Conservation (phyloP, 345 rosid species). For the Schrenkiella parvula region DNA sequence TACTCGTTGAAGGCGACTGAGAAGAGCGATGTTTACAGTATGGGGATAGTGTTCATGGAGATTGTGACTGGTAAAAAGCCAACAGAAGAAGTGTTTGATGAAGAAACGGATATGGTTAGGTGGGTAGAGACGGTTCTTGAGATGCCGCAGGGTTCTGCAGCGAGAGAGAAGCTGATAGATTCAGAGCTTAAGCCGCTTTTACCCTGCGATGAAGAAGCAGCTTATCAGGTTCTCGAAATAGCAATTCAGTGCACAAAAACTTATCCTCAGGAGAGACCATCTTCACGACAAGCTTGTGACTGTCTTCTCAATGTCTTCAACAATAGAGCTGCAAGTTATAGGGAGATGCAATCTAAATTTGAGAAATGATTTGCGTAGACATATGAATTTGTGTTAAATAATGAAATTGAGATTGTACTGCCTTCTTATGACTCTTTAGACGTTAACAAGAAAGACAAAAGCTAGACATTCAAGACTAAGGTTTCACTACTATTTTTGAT, state of each 20-base stretch:
- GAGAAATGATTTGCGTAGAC: constrained; percentile 1
- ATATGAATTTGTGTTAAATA: not conserved
- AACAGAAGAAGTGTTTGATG: constrained; percentile 52
- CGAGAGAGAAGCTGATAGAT: constrained; percentile 59
- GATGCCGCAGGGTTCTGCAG: constrained; percentile 32
- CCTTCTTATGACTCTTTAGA: not conserved
- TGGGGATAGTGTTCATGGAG: constrained; percentile 94
- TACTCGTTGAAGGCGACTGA: constrained; percentile 77
- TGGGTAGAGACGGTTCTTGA: constrained; percentile 69
- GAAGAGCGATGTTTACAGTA: constrained; percentile 84
- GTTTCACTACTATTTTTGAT: no score
- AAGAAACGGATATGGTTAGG: constrained; percentile 78
- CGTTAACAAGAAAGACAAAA: not conserved
- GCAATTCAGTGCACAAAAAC: constrained; percentile 74
- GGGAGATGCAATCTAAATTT: constrained; percentile 33
- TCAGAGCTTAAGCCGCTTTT: constrained; percentile 49
- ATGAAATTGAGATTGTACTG: not conserved
- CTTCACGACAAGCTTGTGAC: constrained; percentile 66
- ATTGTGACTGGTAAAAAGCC: constrained; percentile 86
- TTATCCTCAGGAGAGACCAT: constrained; percentile 68
- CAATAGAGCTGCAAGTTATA: constrained; percentile 39
- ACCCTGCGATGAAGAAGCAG: constrained; percentile 52
- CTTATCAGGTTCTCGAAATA: constrained; percentile 67
- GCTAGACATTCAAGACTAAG: no score
- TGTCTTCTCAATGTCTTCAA: constrained; percentile 51